Evolutionary conservation across 768 basidiomycete species (phyloP), one percentile per base, ranked within the genome.

Genomic region (Ephemerocybe angulata): DNA sequence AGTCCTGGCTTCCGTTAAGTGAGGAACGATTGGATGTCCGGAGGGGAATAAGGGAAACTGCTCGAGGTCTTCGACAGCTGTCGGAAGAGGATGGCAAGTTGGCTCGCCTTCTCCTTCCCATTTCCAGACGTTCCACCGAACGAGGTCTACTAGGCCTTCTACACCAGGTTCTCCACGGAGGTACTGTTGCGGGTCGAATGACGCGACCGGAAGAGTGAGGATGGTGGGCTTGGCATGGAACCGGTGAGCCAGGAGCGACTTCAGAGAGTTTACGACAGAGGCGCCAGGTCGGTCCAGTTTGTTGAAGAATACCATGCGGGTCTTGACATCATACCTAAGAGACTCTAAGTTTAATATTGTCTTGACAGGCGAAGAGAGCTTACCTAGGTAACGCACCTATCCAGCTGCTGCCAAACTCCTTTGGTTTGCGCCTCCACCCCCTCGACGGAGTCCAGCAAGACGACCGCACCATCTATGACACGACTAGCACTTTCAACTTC

Each of bases 401-500:
- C 86, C 61, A 94, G 69, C 67, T 95, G 92, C 52, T 72, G 74
- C 93, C 93, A 94, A 42, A 95, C 93, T 38, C 88, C 90, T 67
- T 84, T 87, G 0, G 93, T 95, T 65, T 95, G 92, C 11, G 90
- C 84, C 68, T 94, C 92, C 4, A 94, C 92, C 6, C 92, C 92
- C 70, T 94, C 92, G 0, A 95, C 92, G 0, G 91, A 88, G 70
- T 95, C 92, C 41, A 95, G 82, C 29, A 95, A 70, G 28, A 95
- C 88, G 27, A 95, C 85, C 15, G 91, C 92, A 53, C 92, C 93
- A 59, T 95, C 92, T 3, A 93, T 83, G 15, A 95, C 87, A 27
- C 92, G 84, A 63, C 91, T 93, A 7, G 93, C 93, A 63, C 91
- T 90, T 70, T 94, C 93, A 25, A 95, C 93, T 64, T 95, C 92